phyloP scores from a whole-genome alignment of 176 grass and related monocot genomes.

The Ananas comosus region DNA sequence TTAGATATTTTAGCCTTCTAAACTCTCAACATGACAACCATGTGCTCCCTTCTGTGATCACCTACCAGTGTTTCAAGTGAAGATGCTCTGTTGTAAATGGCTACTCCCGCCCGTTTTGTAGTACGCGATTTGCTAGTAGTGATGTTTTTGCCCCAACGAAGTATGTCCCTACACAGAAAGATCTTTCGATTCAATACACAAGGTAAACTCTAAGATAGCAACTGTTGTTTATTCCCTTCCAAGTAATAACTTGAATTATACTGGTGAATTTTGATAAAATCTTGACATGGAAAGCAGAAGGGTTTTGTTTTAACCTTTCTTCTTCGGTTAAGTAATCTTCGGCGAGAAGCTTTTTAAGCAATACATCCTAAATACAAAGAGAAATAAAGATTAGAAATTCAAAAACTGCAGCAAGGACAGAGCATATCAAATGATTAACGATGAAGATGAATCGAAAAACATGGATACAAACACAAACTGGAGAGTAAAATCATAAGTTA shows the following conservation, averaged over 20 bases:
- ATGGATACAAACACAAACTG: too few species aligned
- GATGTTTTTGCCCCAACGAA: constrained; percentile 90
- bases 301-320: constrained; percentile 61
- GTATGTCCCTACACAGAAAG: constrained; percentile 53
- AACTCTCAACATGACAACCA: not conserved
- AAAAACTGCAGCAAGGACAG: not conserved
- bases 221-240: too few species aligned
- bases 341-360: constrained; percentile 85
- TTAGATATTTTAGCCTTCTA: not conserved
- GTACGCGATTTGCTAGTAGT: constrained; percentile 90
- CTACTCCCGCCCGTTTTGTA: constrained; percentile 72
- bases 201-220: too few species aligned
- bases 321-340: constrained; percentile 83
- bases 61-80: constrained; percentile 90
- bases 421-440: too few species aligned
- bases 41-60: not conserved
- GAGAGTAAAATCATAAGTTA: not conserved
- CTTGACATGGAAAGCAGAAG: not conserved
- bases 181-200: not conserved
- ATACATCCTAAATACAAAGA: constrained; percentile 55
- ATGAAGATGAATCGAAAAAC: too few species aligned
- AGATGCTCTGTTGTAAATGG: constrained; percentile 84
- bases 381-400: constrained; percentile 2
- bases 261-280: not conserved
- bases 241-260: constrained; percentile 1